Conservation (phyloP, 2,329 filamentous ascomycete genomes). For the Mycosphaerelloides madeirae region DNA sequence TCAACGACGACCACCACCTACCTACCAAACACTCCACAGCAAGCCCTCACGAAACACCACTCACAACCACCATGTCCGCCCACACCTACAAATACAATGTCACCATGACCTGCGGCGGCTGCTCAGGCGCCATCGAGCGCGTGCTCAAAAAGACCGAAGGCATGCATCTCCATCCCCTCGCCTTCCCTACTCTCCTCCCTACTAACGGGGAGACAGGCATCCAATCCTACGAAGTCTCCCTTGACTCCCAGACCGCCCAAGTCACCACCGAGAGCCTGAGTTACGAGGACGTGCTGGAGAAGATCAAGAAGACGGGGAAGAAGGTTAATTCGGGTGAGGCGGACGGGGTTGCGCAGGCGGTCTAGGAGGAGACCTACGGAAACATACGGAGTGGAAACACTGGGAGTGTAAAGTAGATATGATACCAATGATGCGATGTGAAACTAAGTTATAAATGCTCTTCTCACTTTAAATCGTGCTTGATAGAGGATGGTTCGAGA, state of each 20-base stretch:
- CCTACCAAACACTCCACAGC: background rate
- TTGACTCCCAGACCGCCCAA: constrained; percentile 78
- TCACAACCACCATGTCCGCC: constrained; percentile 58
- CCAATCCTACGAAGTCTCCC: constrained; percentile 79
- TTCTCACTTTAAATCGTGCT: too few species aligned
- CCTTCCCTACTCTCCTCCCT: background rate
- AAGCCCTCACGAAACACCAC: background rate
- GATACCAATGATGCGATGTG: too few species aligned
- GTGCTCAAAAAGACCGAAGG: constrained; percentile 70
- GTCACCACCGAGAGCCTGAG: constrained; percentile 65
- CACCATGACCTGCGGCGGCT: constrained; percentile 90
- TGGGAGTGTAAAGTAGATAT: too few species aligned
- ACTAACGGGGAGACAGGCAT: constrained; percentile 56
- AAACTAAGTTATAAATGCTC: too few species aligned
- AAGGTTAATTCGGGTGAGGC: constrained; percentile 72
- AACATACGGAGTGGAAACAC: too few species aligned
- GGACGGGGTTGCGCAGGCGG: constrained; percentile 53
- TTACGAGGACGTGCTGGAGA: constrained; percentile 77
- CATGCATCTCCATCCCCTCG: background rate
- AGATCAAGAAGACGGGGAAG: constrained; percentile 95
- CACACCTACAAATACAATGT: constrained; percentile 96
- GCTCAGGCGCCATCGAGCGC: constrained; percentile 87
- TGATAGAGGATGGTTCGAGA: too few species aligned
- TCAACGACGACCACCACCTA: background rate
- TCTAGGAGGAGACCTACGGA: constrained; percentile 18